Base-by-base conservation (phyloP, 2,329 filamentous ascomycete genomes). In the Chrysoporthe cubensis region DNA sequence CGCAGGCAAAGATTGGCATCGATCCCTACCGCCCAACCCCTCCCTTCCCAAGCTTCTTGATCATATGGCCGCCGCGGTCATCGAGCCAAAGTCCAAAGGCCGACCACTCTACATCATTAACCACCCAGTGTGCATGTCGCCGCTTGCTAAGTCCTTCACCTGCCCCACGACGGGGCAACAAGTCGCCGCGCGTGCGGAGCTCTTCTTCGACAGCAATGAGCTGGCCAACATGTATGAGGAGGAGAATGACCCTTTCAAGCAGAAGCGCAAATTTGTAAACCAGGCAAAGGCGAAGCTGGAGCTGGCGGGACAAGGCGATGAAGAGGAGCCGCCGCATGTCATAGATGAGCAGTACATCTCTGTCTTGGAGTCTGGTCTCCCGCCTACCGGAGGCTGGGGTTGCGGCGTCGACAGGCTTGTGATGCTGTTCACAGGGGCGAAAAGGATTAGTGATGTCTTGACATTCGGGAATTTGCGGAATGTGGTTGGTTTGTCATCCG, bases 171-270 rank as follows among this genome's bases (percentile, higher is more conserved):
- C 90, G 0, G 83, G 85, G 16, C 94, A 97, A 76, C 79, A 86
- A 9, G 88, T 97, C 1, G 91, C 93, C 1, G 92, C 93, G 0
- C 90, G 94, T 6, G 92, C 91, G 0, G 94, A 97, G 79, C 86
- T 97, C 32, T 97, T 97, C 79, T 87, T 96, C 70, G 81, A 88
- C 62, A 89, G 91, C 52, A 88, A 88, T 65, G 96, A 99, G 76
- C 85, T 97, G 43, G 93, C 95, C 69, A 99, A 99, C 79, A 96
- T 95, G 82, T 99, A 99, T 78, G 96, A 99, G 78, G 96, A 99
- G 80, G 96, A 99, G 78, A 99, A 99, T 78, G 92, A 93, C 63
- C 96, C 96, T 0, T 89, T 91, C 65, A 91, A 91, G 74, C 96
- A 99, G 80, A 86, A 92, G 58, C 84, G 87, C 66, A 99, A 99